A percentile compares a stretch with the other conserved stretches of the same genome.
Conservation (phyloP, 495 filamentous ascomycete genomes). For the Cetradonia linearis region DNA sequence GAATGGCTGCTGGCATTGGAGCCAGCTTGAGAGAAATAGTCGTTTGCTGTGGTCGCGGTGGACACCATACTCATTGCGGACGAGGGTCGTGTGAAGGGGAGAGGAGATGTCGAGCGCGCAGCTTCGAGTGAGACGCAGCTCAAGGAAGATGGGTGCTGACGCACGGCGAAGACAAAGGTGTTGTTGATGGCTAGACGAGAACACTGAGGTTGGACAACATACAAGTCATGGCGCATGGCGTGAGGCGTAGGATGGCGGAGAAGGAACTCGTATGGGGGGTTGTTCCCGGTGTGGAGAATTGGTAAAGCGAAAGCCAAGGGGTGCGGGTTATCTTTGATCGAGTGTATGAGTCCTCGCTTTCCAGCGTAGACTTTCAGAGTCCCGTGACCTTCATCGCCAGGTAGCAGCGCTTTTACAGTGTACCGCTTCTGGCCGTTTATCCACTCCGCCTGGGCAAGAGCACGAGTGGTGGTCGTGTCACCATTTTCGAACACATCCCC, state of each 20-base stretch:
- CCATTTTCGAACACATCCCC: constrained; percentile 92
- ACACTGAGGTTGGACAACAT: constrained; percentile 92
- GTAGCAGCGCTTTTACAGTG: constrained; percentile 82
- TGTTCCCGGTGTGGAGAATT: constrained; percentile 79
- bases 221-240: constrained; percentile 90
- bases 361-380: constrained; percentile 91
- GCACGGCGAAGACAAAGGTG: constrained; percentile 92
- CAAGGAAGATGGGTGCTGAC: constrained; percentile 73
- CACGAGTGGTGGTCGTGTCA: constrained; percentile 67
- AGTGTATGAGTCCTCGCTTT: constrained; percentile 89
- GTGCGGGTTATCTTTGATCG: constrained; percentile 86
- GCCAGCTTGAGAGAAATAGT: constrained; percentile 32
- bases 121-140: constrained; percentile 39
- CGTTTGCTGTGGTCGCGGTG: constrained; percentile 41
- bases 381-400: constrained; percentile 80
- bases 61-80: constrained; percentile 77
- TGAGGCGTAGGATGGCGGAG: constrained; percentile 92
- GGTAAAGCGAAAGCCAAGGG: constrained; percentile 85
- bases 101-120: constrained; percentile 48
- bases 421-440: constrained; percentile 75
- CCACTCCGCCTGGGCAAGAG: constrained; percentile 88
- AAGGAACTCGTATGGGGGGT: constrained; percentile 88
- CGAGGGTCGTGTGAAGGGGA: constrained; percentile 59
- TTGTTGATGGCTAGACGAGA: constrained; percentile 79
- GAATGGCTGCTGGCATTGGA: constrained; percentile 41